A percentile compares a stretch with the other conserved stretches of the same genome.
phyloP scores from a whole-genome alignment of 345 rosid genomes.

The Raphanus raphanistrum region DNA sequence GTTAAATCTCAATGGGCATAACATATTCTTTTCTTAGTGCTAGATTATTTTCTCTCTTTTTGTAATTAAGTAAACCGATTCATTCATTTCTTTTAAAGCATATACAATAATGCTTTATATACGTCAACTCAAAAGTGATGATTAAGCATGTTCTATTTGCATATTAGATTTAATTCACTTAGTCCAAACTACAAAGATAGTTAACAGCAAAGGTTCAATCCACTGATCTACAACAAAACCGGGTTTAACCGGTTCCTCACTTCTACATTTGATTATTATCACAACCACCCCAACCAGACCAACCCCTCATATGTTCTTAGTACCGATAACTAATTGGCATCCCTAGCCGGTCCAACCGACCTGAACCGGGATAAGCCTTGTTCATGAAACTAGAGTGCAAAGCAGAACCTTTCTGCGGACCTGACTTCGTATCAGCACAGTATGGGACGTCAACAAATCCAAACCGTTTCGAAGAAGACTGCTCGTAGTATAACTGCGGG shows the following conservation, averaged over 20 bases:
- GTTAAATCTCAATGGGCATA: conserved; percentile 71
- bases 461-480: conserved; percentile 69
- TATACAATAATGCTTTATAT: neutral
- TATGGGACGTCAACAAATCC: conserved; percentile 39
- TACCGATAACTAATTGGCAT: conserved; percentile 62
- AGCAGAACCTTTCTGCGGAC: conserved; percentile 54
- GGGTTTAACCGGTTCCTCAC: neutral
- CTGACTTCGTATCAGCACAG: conserved; percentile 47
- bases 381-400: conserved; percentile 57
- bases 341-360: conserved; percentile 83
- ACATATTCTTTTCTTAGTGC: conserved; percentile 10
- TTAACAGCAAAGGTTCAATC: conserved; percentile 16
- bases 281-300: neutral
- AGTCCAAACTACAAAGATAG: conserved; percentile 27
- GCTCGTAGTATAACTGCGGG: conserved; percentile 53
- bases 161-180: conserved; percentile 19
- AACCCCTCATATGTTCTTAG: conserved; percentile 13
- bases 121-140: neutral
- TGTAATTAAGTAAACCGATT: neutral
- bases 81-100: neutral
- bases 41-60: neutral
- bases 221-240: conserved; percentile 31
- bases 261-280: conserved; percentile 8
- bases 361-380: conserved; percentile 94
- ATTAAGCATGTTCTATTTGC: conserved; percentile 25